Evolutionary conservation across 2,329 filamentous ascomycete species (phyloP), one percentile per base, ranked within the genome.

Genomic region (Diaporthe sp.): DNA sequence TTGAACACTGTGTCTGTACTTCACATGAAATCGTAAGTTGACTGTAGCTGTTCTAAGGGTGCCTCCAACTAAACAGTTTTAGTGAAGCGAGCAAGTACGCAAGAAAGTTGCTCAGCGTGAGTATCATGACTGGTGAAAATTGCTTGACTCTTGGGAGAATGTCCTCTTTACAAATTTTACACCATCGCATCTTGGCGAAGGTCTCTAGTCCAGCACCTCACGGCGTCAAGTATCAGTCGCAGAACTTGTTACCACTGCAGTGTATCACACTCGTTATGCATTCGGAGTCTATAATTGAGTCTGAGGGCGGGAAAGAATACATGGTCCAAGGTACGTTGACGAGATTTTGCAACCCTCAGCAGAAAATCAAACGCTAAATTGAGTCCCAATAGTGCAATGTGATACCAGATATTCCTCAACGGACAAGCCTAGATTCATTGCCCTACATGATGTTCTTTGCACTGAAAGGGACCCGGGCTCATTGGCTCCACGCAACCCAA

Each of bases 1-100:
- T 4, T 12, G 10, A 9, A 13, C 15, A 58, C 30, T 35, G 30
- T 35, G 9, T 58, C 55, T 10, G 13, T 58, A 17, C 30, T 58
- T 12, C 55, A 58, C 15, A 58, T 58, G 55, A 58, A 58, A 58
- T 58, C 55, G 55, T 30, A 22, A 58, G 55, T 58, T n/a, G 7
- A 1, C 28, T 19, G 8, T 3, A 4, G 13, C 19, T 4, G 17
- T 50, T 10, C 19, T 1, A 17, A 4, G 6, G 4, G 8, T 10
- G 3, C 8, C 9, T 19, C 4, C 22, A 13, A 22, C 19, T 19
- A n/a, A 58, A 4, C 1, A 9, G 8, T 35, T 2, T 6, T 13
- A 58, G 55, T 38, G 30, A 58, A 19, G 9, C 30, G 9, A 22
- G 17, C 8, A 58, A 35, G 30, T 58, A 58, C 7, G 55, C 17